Conservation (phyloP, 1,284 basidiomycete species). For the Paramarasmius palmivorus region DNA sequence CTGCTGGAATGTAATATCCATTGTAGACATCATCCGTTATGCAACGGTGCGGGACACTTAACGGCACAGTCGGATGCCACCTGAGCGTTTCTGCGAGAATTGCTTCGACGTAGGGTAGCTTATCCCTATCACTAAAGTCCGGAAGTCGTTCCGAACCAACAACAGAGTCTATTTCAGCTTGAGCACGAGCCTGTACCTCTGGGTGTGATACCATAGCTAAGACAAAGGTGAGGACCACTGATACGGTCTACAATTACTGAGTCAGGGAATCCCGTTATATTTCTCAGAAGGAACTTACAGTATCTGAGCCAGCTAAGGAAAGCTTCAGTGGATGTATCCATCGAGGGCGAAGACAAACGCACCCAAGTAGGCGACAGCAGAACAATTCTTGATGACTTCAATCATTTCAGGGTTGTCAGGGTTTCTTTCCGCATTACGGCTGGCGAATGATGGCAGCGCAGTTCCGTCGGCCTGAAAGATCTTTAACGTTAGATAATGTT, state of each 20-base stretch:
- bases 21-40: conserved; percentile 1
- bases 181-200: neutral
- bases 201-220: conserved; percentile 4
- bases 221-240: neutral
- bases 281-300: too few relatives aligned
- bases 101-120: conserved; percentile 4
- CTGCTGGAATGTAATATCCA: conserved; percentile 1
- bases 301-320: too few relatives aligned
- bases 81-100: conserved; percentile 2
- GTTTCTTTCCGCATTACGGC: neutral
- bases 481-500: too few relatives aligned
- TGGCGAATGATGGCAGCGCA: neutral
- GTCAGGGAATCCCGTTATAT: too few relatives aligned
- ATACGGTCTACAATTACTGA: neutral
- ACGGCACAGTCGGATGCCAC: conserved; percentile 2
- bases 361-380: neutral
- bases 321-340: too few relatives aligned
- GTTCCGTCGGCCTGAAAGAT: neutral
- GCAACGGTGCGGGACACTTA: neutral
- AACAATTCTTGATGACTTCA: neutral
- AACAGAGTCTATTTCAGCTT: conserved; percentile 3
- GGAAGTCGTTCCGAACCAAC: conserved; percentile 4
- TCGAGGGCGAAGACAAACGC: too few relatives aligned
- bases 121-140: neutral
- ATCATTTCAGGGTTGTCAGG: neutral